phyloP scores from a whole-genome alignment of 1,139 yeast species.

The Magnusiomyces sp. region DNA sequence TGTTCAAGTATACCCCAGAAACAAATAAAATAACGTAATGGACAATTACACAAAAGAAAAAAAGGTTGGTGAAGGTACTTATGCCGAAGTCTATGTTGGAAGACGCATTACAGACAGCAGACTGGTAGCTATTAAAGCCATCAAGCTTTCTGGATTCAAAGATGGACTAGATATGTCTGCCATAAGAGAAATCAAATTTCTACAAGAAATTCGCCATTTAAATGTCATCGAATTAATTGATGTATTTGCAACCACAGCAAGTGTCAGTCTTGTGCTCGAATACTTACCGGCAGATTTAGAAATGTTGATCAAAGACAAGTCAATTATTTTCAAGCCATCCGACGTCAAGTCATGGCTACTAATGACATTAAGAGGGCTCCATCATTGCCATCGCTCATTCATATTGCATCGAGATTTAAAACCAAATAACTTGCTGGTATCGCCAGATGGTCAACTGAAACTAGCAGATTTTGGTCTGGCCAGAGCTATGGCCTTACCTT shows the following conservation, averaged over 20 bases:
- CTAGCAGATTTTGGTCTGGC: constrained; percentile 98
- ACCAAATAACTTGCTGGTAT: constrained; percentile 61
- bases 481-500: constrained; percentile 66
- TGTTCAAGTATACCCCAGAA: background rate
- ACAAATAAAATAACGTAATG: background rate
- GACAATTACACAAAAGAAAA: constrained; percentile 37
- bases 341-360: constrained; percentile 91
- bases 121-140: constrained; percentile 85
- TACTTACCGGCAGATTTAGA: constrained; percentile 89
- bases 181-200: constrained; percentile 83
- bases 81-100: constrained; percentile 92
- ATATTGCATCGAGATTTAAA: constrained; percentile 65
- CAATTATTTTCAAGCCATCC: constrained; percentile 69
- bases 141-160: constrained; percentile 87
- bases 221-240: constrained; percentile 85
- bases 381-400: constrained; percentile 88
- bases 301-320: constrained; percentile 73
- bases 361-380: constrained; percentile 89
- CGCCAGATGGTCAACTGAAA: constrained; percentile 81
- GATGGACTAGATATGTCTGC: constrained; percentile 99
- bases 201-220: constrained; percentile 75
- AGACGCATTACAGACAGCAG: constrained; percentile 40
- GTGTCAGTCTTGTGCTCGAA: constrained; percentile 80
- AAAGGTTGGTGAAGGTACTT: constrained; percentile 98
- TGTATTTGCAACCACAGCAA: constrained; percentile 65